Conservation (phyloP, 2,329 filamentous ascomycete genomes). For the Apiospora sp. region DNA sequence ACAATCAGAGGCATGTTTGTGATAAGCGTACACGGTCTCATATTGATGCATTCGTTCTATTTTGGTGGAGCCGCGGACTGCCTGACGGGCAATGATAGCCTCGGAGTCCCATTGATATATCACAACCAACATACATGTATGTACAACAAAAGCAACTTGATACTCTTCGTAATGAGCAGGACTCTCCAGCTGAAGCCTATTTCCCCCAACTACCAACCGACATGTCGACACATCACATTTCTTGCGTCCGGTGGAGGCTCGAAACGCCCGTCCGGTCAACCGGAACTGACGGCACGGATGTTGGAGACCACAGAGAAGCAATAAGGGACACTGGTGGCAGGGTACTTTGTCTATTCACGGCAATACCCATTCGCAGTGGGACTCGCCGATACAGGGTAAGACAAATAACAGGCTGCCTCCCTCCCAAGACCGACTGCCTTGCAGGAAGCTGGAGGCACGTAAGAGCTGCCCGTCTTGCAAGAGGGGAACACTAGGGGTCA, state of each 20-base stretch:
- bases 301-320: neutral
- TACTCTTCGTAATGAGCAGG: neutral
- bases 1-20: too few relatives aligned
- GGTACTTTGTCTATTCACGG: neutral
- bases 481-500: too few relatives aligned
- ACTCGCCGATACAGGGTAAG: neutral
- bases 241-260: constrained; percentile 1
- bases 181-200: neutral
- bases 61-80: too few relatives aligned
- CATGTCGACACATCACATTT: neutral
- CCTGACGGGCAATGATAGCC: neutral
- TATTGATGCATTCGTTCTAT: too few relatives aligned
- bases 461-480: neutral
- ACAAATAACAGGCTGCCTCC: neutral
- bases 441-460: neutral
- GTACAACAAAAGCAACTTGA: too few relatives aligned
- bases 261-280: neutral
- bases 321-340: neutral
- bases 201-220: neutral
- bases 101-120: neutral
- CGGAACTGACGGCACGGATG: neutral
- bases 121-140: too few relatives aligned
- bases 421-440: neutral
- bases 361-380: neutral
- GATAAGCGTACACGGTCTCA: too few relatives aligned